phyloP scores from a whole-genome alignment of 169 alveolate species.

The Plasmodium knowlesi region DNA sequence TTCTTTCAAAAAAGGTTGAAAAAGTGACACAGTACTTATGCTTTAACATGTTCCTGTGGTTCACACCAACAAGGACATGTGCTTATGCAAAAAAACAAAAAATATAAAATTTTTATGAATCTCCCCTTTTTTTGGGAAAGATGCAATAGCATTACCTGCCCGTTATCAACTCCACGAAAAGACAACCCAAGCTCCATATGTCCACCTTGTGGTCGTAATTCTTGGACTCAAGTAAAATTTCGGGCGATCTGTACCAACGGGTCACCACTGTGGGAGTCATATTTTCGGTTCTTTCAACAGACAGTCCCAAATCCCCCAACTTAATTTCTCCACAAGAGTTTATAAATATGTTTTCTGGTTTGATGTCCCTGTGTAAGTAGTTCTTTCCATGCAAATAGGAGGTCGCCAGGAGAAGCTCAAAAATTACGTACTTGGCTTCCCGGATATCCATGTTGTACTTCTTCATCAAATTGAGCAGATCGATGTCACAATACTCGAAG shows the following conservation, averaged over 20 bases:
- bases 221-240: conserved; percentile 85
- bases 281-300: conserved; percentile 76
- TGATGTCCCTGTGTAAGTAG: conserved; percentile 82
- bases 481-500: conserved; percentile 65
- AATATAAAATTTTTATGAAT: conserved; percentile 84
- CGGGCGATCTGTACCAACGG: conserved; percentile 92
- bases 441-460: conserved; percentile 27
- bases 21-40: background rate
- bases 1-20: background rate
- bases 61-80: background rate
- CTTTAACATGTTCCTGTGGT: background rate
- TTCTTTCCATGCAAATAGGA: conserved; percentile 78
- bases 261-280: conserved; percentile 84
- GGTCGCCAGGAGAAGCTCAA: conserved; percentile 78
- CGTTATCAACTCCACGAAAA: conserved; percentile 87
- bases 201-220: conserved; percentile 88
- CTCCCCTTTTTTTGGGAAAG: background rate
- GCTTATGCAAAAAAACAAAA: conserved; percentile 35
- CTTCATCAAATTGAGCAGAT: conserved; percentile 36
- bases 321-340: conserved; percentile 78
- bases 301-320: conserved; percentile 83
- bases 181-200: conserved; percentile 90
- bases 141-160: conserved; percentile 48
- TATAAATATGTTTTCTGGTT: conserved; percentile 84
- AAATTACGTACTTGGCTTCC: conserved; percentile 81